phyloP scores from a whole-genome alignment of 2,329 filamentous ascomycete genomes.

The Colletotrichum tropicale region DNA sequence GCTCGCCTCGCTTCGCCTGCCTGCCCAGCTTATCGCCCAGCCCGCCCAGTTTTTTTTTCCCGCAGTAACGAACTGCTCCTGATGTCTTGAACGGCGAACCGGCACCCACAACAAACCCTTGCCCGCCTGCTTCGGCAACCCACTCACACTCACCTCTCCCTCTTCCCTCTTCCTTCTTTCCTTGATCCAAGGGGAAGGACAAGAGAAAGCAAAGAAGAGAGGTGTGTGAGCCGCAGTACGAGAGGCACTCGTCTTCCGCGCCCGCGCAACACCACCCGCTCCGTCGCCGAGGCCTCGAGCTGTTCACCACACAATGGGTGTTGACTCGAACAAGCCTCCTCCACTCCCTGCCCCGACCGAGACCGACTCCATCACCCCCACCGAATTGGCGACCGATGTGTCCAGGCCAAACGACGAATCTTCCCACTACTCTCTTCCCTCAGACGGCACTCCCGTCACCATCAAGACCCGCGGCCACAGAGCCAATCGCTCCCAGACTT shows the following conservation, averaged over 20 bases:
- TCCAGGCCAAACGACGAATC: conserved; percentile 72
- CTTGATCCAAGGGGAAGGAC: conserved; percentile 12
- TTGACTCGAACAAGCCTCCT: conserved; percentile 61
- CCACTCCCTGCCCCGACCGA: conserved; percentile 82
- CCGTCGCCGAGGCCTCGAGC: conserved; percentile 14
- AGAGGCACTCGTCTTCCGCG: conserved; percentile 16
- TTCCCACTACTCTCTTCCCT: conserved; percentile 80
- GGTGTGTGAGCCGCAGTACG: conserved; percentile 19
- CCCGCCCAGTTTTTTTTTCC: conserved; percentile 14
- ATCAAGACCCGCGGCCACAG: conserved; percentile 77
- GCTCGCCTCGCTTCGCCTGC: conserved; percentile 1
- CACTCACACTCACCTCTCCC: conserved; percentile 10
- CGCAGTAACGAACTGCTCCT: conserved; percentile 19
- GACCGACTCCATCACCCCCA: conserved; percentile 67
- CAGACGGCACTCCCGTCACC: conserved; percentile 89
- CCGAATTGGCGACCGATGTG: conserved; percentile 70
- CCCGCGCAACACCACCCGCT: conserved; percentile 8
- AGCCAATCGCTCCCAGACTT: conserved; percentile 77
- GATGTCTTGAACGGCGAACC: conserved; percentile 18
- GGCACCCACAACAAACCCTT: conserved; percentile 20
- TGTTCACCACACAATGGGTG: conserved; percentile 52
- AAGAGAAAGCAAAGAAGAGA: conserved; percentile 6
- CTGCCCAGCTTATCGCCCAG: conserved; percentile 13
- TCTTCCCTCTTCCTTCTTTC: conserved; percentile 10
- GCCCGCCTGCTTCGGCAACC: conserved; percentile 17